Conservation (phyloP, 1,284 basidiomycete species). For the Cryptococcus neoformans region DNA sequence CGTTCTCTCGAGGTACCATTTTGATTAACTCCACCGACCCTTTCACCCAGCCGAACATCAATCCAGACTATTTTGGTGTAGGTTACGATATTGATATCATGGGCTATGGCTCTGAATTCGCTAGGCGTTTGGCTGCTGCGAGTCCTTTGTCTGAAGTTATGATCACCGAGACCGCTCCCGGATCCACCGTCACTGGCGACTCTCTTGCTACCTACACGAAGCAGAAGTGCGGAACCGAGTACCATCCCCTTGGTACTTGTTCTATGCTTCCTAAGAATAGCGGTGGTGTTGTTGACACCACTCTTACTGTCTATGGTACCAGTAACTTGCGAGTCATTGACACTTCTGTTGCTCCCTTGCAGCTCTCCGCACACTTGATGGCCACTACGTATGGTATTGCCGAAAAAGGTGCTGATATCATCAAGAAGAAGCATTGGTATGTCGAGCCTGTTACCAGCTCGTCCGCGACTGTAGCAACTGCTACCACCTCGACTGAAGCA, state of each 20-base stretch:
- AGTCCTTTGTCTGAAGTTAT: conserved; percentile 32
- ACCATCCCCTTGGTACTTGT: conserved; percentile 61
- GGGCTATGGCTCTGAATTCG: conserved; percentile 29
- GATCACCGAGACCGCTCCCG: conserved; percentile 29
- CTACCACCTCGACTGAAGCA: conserved; percentile 4
- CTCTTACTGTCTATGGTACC: conserved; percentile 62
- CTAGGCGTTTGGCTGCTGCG: conserved; percentile 33
- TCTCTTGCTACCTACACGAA: conserved; percentile 40
- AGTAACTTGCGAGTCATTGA: conserved; percentile 53
- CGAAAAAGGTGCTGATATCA: conserved; percentile 63
- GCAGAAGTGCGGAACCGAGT: conserved; percentile 47
- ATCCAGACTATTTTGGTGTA: conserved; percentile 59
- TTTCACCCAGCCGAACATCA: conserved; percentile 59
- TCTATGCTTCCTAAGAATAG: conserved; percentile 61
- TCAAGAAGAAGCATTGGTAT: conserved; percentile 50
- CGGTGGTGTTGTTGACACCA: conserved; percentile 65
- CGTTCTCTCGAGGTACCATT: conserved; percentile 49
- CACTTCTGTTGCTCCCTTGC: conserved; percentile 51
- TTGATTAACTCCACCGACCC: conserved; percentile 57
- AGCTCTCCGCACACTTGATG: conserved; percentile 50
- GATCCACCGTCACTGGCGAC: conserved; percentile 25
- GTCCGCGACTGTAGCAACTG: conserved; percentile 7
- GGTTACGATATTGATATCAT: conserved; percentile 43
- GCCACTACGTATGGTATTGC: conserved; percentile 64
- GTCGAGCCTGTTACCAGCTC: conserved; percentile 2